Percentiles rank a stretch among this genome's conserved stretches.
phyloP scores from a whole-genome alignment of 75 land plant species.

The Cryptomeria japonica region DNA sequence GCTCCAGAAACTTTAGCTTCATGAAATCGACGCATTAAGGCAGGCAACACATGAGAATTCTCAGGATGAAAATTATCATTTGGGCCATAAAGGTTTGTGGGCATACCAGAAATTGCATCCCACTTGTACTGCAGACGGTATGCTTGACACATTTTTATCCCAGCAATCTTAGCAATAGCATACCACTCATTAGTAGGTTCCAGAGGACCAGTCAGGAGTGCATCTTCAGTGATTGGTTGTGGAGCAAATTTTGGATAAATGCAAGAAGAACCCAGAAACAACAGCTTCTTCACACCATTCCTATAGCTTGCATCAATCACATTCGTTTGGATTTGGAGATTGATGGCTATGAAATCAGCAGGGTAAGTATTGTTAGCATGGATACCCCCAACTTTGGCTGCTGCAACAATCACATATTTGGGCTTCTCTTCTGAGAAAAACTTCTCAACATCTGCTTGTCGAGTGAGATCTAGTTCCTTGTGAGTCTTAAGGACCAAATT shows the following conservation, averaged over 20 bases:
- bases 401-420: slow-evolving; percentile 77
- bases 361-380: slow-evolving; percentile 98
- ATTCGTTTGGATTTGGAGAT: slow-evolving; percentile 96
- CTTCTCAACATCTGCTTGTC: slow-evolving; percentile 78
- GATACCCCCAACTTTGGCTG: slow-evolving; percentile 98
- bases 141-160: slow-evolving; percentile 98
- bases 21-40: slow-evolving; percentile 86
- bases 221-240: slow-evolving; percentile 83
- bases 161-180: slow-evolving; percentile 95
- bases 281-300: slow-evolving; percentile 71
- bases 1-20: slow-evolving; percentile 76
- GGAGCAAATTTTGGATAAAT: slow-evolving; percentile 98
- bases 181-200: slow-evolving; percentile 99
- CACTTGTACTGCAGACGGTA: slow-evolving; percentile 74
- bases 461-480: slow-evolving; percentile 89
- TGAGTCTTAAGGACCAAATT: slow-evolving; percentile 75
- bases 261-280: slow-evolving; percentile 97
- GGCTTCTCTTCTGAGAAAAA: slow-evolving; percentile 81
- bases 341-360: slow-evolving; percentile 92
- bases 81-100: slow-evolving; percentile 96
- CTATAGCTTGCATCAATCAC: slow-evolving; percentile 81
- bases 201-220: slow-evolving; percentile 81
- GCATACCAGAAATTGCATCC: slow-evolving; percentile 97
- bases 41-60: slow-evolving; percentile 96
- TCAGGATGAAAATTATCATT: slow-evolving; percentile 98